Percentiles rank a stretch among this genome's conserved stretches.
phyloP scores from a whole-genome alignment of 352 stramenopile genomes.

The Globisporangium ultimum region DNA sequence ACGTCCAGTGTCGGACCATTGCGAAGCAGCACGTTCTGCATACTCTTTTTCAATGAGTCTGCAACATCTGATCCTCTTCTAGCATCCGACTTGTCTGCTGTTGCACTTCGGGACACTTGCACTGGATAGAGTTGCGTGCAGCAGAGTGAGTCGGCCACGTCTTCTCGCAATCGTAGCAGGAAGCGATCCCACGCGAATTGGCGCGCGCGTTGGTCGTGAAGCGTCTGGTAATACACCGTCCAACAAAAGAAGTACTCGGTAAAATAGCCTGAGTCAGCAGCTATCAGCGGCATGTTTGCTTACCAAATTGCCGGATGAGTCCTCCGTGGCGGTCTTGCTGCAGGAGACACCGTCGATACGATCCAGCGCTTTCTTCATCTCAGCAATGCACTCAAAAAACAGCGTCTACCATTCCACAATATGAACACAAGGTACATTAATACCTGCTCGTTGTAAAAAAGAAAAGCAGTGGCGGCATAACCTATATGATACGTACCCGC shows the following conservation, averaged over 20 bases:
- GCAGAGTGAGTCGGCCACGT: constrained; percentile 17
- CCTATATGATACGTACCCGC: constrained; percentile 1
- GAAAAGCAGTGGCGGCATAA: no score
- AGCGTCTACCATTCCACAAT: constrained; percentile 17
- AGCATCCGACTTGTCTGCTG: not conserved
- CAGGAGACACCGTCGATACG: constrained; percentile 23
- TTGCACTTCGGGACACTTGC: not conserved
- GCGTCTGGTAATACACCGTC: no score
- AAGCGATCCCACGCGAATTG: constrained; percentile 34
- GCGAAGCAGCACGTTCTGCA: constrained; percentile 19
- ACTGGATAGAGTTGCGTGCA: constrained; percentile 21
- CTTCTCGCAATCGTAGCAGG: constrained; percentile 29
- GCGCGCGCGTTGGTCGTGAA: not conserved
- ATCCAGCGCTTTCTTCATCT: constrained; percentile 36
- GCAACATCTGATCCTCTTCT: no score
- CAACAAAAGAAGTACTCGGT: no score
- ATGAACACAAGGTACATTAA: not conserved
- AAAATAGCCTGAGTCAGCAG: no score
- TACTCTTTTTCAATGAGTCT: not conserved
- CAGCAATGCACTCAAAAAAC: constrained; percentile 35
- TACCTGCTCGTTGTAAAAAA: not conserved
- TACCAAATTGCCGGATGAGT: constrained; percentile 44
- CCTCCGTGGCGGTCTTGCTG: constrained; percentile 11
- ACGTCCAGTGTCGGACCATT: constrained; percentile 25
- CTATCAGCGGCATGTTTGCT: constrained; percentile 2